phyloP scores from a whole-genome alignment of 345 rosid species.

The Limnanthes douglasii region DNA sequence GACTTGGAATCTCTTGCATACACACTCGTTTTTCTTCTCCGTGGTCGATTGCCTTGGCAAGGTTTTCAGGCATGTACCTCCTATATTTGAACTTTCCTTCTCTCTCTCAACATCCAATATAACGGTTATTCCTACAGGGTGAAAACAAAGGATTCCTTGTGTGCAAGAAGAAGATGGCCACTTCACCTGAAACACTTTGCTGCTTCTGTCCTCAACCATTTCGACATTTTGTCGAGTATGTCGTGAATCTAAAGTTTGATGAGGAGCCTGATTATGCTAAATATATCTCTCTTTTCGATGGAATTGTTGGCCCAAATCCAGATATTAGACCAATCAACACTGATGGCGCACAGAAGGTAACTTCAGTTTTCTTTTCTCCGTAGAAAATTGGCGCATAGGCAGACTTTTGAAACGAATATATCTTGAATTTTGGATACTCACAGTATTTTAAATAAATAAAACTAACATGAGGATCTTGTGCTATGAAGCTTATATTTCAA shows the following conservation, averaged over 20 bases:
- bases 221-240: constrained; percentile 78
- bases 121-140: constrained; percentile 36
- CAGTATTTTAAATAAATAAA: no score
- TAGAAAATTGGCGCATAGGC: no score
- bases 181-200: constrained; percentile 85
- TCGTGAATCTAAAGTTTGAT: constrained; percentile 85
- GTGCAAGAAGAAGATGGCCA: constrained; percentile 97
- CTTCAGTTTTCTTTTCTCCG: constrained; percentile 4
- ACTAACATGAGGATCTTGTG: no score
- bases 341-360: constrained; percentile 95
- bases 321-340: constrained; percentile 94
- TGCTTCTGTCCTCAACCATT: constrained; percentile 86
- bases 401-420: neutral
- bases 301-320: constrained; percentile 83
- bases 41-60: constrained; percentile 97
- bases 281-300: constrained; percentile 83
- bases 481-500: constrained; percentile 68
- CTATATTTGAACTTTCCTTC: neutral
- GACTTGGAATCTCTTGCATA: constrained; percentile 96
- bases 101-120: constrained; percentile 4
- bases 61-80: constrained; percentile 65
- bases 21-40: constrained; percentile 94
- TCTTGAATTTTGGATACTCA: no score
- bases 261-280: constrained; percentile 97
- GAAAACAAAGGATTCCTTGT: constrained; percentile 94